Evolutionary conservation across 192 early-diverging fungal species (phyloP), one percentile per base, ranked within the genome.

Genomic region (Mortierella claussenii): DNA sequence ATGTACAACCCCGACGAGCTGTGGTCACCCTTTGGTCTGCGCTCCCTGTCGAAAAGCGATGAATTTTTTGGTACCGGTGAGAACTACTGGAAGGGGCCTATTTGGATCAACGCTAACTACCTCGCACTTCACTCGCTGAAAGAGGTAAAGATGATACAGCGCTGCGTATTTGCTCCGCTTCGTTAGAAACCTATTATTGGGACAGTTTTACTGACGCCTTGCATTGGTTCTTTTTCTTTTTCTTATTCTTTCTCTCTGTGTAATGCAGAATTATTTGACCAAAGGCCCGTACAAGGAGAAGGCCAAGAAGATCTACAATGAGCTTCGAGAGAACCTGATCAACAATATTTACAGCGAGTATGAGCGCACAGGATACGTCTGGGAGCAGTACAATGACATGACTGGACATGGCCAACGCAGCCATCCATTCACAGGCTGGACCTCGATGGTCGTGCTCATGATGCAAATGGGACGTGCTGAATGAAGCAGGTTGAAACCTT

Each of bases 361-460:
- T 74, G 57, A 83, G 45, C 57, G 82, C 17, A 92, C 93, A 3
- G 91, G 93, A 15, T 96, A 89, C 79, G 88, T 93, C 31, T 96
- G 94, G 94, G 95, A 98, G 80, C 94, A 98, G 78, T 98, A 96
- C 79, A 90, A 88, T 9, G 85, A 88, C 5, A 78, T 80, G 45
- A 88, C 85, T 31, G 96, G 96, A 28, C 51, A 83, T 33, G 94
- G 95, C 0, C 79, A 86, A 61, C 83, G 93, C 46, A 93, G 92
- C 52, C 96, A 95, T 84, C 96, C 96, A 43, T 98, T 98, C 65
- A 97, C 95, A 15, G 96, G 96, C 8, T 98, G 96, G 96, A 96
- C 93, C 0, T 83, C 92, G 42, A 82, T 95, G 52, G 83, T 96
- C 13, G 74, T 92, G 13, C 76, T 92, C 24, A 92, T 95, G 32